These are phyloP conservation scores for Austropuccinia psidii DNA, from an alignment of 1,284 basidiomycete species.

Conservation along the genomic window DNA sequence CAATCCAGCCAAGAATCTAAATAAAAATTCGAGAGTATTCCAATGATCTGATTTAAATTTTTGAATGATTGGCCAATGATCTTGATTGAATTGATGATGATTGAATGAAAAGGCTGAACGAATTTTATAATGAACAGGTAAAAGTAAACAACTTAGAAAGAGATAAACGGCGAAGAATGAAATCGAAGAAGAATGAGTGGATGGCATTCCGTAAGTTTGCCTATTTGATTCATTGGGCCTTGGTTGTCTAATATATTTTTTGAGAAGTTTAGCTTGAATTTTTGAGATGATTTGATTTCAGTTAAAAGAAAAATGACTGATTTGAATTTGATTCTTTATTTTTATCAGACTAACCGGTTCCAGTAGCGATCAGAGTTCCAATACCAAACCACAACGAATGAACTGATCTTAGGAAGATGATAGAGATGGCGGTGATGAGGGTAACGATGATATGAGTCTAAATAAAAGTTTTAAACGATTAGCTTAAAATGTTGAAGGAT, in stretches of 20 bases:
- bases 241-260: slow-evolving; percentile 61
- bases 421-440: slow-evolving; percentile 54
- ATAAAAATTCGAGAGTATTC: background rate
- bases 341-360: slow-evolving; percentile 40
- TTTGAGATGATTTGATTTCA: too few relatives aligned
- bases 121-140: slow-evolving; percentile 53
- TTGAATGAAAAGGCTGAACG: slow-evolving; percentile 34
- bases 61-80: slow-evolving; percentile 48
- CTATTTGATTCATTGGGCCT: slow-evolving; percentile 58
- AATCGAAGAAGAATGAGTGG: slow-evolving; percentile 72
- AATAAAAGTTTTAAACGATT: slow-evolving; percentile 35
- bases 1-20: slow-evolving; percentile 38
- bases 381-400: slow-evolving; percentile 61
- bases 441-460: slow-evolving; percentile 56
- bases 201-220: slow-evolving; percentile 70
- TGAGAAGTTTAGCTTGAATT: slow-evolving; percentile 63
- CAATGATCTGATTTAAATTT: background rate
- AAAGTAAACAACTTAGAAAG: slow-evolving; percentile 55
- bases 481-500: slow-evolving; percentile 11
- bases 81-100: slow-evolving; percentile 39
- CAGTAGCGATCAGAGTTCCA: slow-evolving; percentile 59
- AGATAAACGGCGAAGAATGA: slow-evolving; percentile 65
- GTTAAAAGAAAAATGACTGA: too few relatives aligned
- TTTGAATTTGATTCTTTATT: too few relatives aligned
- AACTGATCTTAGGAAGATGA: slow-evolving; percentile 62